Percentiles rank a stretch among this genome's conserved stretches.
phyloP scores from a whole-genome alignment of 805 yeast species.

The Myxozyma vanderwaltii region DNA sequence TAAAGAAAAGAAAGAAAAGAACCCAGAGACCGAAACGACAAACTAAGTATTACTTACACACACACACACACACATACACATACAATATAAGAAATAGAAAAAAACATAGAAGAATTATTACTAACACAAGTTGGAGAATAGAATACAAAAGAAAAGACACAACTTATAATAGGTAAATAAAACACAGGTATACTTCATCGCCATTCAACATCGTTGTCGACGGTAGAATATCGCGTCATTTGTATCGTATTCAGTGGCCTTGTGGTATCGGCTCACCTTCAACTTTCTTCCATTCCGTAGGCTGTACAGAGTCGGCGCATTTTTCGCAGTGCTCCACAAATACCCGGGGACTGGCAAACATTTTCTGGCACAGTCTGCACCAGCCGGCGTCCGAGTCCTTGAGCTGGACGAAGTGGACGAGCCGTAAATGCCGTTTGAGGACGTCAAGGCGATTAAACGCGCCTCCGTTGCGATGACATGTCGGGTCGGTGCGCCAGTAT shows the following conservation, averaged over 20 bases:
- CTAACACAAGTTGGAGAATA: not conserved
- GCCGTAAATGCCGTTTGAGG: conserved; percentile 66
- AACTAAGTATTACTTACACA: not conserved
- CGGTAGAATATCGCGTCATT: too few relatives aligned
- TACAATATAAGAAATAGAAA: not conserved
- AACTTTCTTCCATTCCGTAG: conserved; percentile 33
- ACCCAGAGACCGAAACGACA: not conserved
- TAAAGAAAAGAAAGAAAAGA: not conserved
- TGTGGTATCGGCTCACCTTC: conserved; percentile 23
- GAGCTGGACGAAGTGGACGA: conserved; percentile 64
- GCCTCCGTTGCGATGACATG: conserved; percentile 77
- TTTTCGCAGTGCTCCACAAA: conserved; percentile 67
- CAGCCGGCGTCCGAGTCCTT: conserved; percentile 60
- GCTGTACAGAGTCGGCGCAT: conserved; percentile 52
- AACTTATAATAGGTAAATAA: not conserved
- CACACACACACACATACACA: not conserved
- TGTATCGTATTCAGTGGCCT: not conserved
- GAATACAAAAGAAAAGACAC: not conserved
- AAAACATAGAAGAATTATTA: too few relatives aligned
- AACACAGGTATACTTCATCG: too few relatives aligned
- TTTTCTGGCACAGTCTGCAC: conserved; percentile 64
- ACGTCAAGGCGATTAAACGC: conserved; percentile 75
- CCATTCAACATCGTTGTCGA: too few relatives aligned
- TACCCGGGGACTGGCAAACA: conserved; percentile 55
- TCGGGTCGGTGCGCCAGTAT: conserved; percentile 65